Conservation (phyloP, 1,284 basidiomycete species). For the Ceratorhiza oryzae-sativae region DNA sequence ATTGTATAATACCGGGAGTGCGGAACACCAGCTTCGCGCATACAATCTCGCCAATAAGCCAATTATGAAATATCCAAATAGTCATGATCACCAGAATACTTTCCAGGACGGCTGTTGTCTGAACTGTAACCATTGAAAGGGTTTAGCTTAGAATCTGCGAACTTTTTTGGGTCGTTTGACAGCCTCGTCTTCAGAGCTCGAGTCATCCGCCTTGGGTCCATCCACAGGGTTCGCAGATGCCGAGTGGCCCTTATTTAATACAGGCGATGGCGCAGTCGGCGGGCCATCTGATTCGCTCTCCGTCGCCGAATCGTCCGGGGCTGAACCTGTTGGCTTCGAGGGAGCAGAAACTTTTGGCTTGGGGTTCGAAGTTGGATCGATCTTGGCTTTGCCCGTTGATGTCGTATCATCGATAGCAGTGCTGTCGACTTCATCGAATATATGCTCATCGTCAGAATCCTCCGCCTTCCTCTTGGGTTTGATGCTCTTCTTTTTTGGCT, state of each 20-base stretch:
- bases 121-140: not conserved
- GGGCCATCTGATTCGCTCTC: conserved; percentile 24
- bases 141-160: conserved; percentile 2
- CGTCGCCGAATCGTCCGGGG: conserved; percentile 12
- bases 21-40: too few relatives aligned
- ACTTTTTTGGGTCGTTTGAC: conserved; percentile 19
- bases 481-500: conserved; percentile 48
- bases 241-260: not conserved
- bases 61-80: too few relatives aligned
- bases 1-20: too few relatives aligned
- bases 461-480: conserved; percentile 10
- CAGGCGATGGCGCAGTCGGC: not conserved
- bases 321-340: not conserved
- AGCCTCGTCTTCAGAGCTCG: conserved; percentile 10
- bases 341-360: too few relatives aligned
- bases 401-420: not conserved
- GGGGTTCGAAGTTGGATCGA: not conserved
- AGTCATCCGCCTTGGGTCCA: not conserved
- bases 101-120: too few relatives aligned
- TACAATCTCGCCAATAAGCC: not conserved
- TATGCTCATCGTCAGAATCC: conserved; percentile 30
- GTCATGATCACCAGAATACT: too few relatives aligned
- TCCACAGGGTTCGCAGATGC: conserved; percentile 2
- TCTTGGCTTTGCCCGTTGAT: not conserved
- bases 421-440: conserved; percentile 16